These are phyloP conservation scores for Suillus americanus DNA, from an alignment of 768 basidiomycete species.

Conservation along the genomic window DNA sequence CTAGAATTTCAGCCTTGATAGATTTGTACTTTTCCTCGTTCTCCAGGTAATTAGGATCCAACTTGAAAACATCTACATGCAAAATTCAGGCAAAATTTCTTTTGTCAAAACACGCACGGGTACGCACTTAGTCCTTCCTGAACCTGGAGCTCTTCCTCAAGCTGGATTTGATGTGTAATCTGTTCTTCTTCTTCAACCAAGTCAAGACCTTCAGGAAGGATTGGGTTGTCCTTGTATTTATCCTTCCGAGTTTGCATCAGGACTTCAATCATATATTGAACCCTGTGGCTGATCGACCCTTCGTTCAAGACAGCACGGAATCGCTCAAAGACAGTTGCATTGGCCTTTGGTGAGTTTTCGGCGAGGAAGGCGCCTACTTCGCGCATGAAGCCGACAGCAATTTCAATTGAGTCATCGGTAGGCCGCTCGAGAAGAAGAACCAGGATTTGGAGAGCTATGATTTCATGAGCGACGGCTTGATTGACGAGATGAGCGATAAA, in stretches of 20 bases:
- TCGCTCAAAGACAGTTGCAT: conserved; percentile 91
- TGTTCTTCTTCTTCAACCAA: conserved; percentile 98
- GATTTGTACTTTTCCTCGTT: conserved; percentile 93
- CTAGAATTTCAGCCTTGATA: conserved; percentile 93
- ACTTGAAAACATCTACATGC: conserved; percentile 86
- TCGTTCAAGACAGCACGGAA: conserved; percentile 98
- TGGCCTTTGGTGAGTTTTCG: conserved; percentile 93
- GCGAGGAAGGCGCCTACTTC: conserved; percentile 95
- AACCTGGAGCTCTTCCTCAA: conserved; percentile 92
- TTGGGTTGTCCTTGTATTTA: conserved; percentile 98
- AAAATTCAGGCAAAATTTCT: conserved; percentile 10
- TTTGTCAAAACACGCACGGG: background rate
- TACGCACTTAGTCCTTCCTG: conserved; percentile 86
- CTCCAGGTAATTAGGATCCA: conserved; percentile 81
- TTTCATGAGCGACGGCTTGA: conserved; percentile 90
- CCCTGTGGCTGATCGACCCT: conserved; percentile 90
- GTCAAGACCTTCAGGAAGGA: conserved; percentile 91
- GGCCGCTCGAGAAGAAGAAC: conserved; percentile 94
- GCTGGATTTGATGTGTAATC: conserved; percentile 88
- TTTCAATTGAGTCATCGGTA: conserved; percentile 97
- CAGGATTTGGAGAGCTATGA: conserved; percentile 93
- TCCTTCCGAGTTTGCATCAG: conserved; percentile 99
- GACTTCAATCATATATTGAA: conserved; percentile 99
- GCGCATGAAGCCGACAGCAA: conserved; percentile 95
- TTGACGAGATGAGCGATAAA: conserved; percentile 93